Conservation (phyloP, 2,329 filamentous ascomycete species). For the Fusarium tanahbumbuense region DNA sequence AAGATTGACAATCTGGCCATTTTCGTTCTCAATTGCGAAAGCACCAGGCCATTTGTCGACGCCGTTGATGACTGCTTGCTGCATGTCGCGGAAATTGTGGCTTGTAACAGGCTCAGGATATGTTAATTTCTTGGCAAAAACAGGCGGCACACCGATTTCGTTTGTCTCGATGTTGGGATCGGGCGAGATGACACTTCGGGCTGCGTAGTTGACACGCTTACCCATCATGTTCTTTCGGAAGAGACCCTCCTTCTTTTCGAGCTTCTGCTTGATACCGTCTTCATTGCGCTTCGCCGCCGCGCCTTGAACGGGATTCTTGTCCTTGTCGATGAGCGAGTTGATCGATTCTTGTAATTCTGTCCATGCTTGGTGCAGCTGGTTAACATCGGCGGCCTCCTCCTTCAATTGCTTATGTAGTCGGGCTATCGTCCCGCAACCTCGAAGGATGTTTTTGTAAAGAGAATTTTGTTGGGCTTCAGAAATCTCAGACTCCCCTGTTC, state of each 20-base stretch:
- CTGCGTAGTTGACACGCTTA: constrained; percentile 98
- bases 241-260: constrained; percentile 98
- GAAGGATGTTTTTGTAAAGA: constrained; percentile 86
- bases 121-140: constrained; percentile 95
- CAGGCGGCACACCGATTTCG: constrained; percentile 97
- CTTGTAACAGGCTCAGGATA: constrained; percentile 98
- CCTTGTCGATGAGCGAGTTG: constrained; percentile 91
- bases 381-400: constrained; percentile 63
- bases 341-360: constrained; percentile 87
- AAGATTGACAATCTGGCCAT: constrained; percentile 89
- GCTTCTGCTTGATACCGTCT: constrained; percentile 95
- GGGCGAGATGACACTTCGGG: constrained; percentile 96
- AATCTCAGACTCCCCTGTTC: constrained; percentile 82
- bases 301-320: constrained; percentile 85
- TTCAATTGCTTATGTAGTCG: constrained; percentile 71
- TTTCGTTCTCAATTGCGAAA: constrained; percentile 93
- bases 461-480: constrained; percentile 90
- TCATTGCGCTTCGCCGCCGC: constrained; percentile 81
- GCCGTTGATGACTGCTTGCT: constrained; percentile 95
- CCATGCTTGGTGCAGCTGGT: constrained; percentile 83
- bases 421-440: constrained; percentile 77
- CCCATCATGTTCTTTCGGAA: constrained; percentile 99
- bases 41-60: constrained; percentile 94
- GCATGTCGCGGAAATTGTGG: constrained; percentile 95
- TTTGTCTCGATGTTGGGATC: constrained; percentile 99